These are phyloP conservation scores for Diaporthe nobilis DNA, from an alignment of 2,329 filamentous ascomycete genomes.

Conservation along the genomic window DNA sequence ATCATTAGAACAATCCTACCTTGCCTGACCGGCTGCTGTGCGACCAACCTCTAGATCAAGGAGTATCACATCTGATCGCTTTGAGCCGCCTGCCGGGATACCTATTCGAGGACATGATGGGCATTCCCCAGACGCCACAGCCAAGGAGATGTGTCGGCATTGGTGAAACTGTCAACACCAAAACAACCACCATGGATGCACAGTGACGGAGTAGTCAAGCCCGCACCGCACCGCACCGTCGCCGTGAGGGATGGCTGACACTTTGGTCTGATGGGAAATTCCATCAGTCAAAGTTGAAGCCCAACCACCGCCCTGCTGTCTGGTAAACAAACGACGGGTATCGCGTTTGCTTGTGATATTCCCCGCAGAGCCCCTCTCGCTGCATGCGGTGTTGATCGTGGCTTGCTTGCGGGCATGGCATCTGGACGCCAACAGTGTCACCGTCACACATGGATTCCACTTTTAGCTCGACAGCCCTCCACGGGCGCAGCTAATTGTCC, in stretches of 20 bases:
- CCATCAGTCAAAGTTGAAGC: neutral
- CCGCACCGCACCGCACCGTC: slow-evolving; percentile 5
- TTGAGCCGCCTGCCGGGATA: slow-evolving; percentile 18
- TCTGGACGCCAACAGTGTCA: slow-evolving; percentile 15
- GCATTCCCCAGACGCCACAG: slow-evolving; percentile 10
- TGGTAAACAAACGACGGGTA: neutral
- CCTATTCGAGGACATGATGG: slow-evolving; percentile 17
- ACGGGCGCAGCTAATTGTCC: neutral
- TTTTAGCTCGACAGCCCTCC: neutral
- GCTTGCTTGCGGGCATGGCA: slow-evolving; percentile 4
- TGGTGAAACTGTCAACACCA: slow-evolving; percentile 20
- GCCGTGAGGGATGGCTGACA: neutral
- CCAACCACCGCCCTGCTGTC: neutral
- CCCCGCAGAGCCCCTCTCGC: slow-evolving; percentile 12
- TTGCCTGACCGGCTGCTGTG: slow-evolving; percentile 36
- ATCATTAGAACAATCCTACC: neutral
- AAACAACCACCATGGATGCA: neutral
- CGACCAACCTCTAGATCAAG: slow-evolving; percentile 21
- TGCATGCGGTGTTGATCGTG: slow-evolving; percentile 21
- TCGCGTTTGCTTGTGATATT: slow-evolving; percentile 12
- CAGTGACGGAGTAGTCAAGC: slow-evolving; percentile 21
- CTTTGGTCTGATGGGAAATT: neutral
- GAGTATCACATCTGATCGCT: slow-evolving; percentile 23
- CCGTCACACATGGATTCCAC: neutral
- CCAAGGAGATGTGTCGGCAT: slow-evolving; percentile 1